Conservation (phyloP, 352 stramenopile species). For the Elongisporangium anandrum region DNA sequence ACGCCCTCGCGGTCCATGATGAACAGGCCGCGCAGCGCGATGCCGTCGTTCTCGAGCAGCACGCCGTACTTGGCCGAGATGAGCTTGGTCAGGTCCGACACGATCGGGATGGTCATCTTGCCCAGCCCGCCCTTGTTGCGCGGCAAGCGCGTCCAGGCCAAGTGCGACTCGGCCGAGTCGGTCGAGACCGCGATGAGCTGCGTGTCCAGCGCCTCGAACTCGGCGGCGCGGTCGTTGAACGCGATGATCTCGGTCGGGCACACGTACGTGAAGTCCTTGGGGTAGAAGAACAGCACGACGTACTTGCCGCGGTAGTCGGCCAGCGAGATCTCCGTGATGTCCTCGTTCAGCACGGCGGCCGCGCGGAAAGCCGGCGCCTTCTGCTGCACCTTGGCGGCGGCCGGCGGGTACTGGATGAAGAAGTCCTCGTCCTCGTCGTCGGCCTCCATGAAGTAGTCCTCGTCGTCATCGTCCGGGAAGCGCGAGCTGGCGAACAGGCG, state of each 20-base stretch:
- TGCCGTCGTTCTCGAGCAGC: conserved; percentile 77
- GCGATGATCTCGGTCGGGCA: conserved; percentile 91
- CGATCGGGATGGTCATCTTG: conserved; percentile 91
- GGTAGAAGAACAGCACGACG: conserved; percentile 91
- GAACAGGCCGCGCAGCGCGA: conserved; percentile 90
- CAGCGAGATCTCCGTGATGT: conserved; percentile 81
- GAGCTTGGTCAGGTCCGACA: conserved; percentile 92
- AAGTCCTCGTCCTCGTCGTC: conserved; percentile 63
- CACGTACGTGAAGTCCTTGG: conserved; percentile 90
- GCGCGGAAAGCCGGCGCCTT: conserved; percentile 75
- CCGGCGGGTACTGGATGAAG: conserved; percentile 76
- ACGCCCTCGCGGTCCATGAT: conserved; percentile 91
- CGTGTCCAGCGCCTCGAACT: conserved; percentile 84
- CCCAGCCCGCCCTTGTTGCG: conserved; percentile 91
- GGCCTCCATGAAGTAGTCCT: conserved; percentile 63
- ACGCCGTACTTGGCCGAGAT: conserved; percentile 91
- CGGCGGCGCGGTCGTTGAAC: conserved; percentile 79
- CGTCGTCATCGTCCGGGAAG: conserved; percentile 29
- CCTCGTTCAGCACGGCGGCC: conserved; percentile 67
- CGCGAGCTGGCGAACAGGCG: conserved; percentile 39
- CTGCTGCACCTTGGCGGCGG: conserved; percentile 51
- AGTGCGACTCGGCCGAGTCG: conserved; percentile 89
- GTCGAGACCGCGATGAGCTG: conserved; percentile 87
- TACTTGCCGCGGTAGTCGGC: conserved; percentile 87
- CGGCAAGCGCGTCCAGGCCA: conserved; percentile 85